Conservation (phyloP, 306 rosid genomes). For the Cucurbita maxima region DNA sequence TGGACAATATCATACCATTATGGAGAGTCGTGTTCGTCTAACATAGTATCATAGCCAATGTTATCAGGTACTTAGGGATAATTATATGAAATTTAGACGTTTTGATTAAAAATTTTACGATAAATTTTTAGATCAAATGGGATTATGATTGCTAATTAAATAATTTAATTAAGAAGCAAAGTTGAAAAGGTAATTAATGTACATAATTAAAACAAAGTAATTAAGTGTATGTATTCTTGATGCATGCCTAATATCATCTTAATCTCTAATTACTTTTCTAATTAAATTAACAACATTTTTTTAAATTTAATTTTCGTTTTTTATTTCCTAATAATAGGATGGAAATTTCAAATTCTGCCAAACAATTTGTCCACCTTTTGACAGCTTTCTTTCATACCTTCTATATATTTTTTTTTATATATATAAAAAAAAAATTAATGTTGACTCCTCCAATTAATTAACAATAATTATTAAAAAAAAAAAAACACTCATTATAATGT, state of each 20-base stretch:
- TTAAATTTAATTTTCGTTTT: neutral
- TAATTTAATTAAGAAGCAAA: neutral
- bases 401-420: neutral
- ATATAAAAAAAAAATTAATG: neutral
- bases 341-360: neutral
- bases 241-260: neutral
- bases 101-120: no score
- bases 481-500: neutral
- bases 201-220: neutral
- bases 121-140: no score
- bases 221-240: neutral
- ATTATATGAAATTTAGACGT: no score
- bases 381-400: conserved; percentile 2
- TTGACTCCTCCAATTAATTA: neutral
- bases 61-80: no score
- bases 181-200: neutral
- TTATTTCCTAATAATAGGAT: neutral
- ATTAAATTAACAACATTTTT: neutral
- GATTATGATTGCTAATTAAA: neutral
- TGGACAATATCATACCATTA: no score
- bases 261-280: neutral
- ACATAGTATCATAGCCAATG: no score
- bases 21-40: no score
- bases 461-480: neutral
- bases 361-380: neutral